Evolutionary conservation across 2,329 filamentous ascomycete genomes (phyloP), one percentile per base, ranked within the genome.

Genomic region (Talaromyces sp.): DNA sequence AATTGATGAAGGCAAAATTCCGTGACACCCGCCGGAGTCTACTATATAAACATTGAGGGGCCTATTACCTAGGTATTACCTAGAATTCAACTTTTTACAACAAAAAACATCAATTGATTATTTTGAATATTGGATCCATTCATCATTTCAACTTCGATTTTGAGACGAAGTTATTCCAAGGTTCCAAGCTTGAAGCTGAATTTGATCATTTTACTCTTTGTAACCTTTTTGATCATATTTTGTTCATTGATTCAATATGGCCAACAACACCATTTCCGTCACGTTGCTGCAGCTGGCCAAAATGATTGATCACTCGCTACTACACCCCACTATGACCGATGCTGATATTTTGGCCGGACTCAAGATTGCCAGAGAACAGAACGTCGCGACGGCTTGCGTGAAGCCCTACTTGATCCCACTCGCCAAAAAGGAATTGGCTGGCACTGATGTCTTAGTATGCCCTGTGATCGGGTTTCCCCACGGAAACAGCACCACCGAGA

Each of bases 301-400:
- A 66, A 65, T 65, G 69, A 85, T 86, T 58, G 83, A 86, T 58
- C 83, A 86, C 66, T 85, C 82, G 11, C 77, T 86, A 14, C 75
- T 86, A 1, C 82, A 85, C 60, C 84, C 84, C 4, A 84, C 82
- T 47, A 78, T 86, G 75, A 85, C 83, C 7, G 82, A 86, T 62
- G 66, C 65, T 14, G 80, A 84, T 1, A 75, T 86, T 45, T 54
- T 74, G 1, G 62, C 70, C 1, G 83, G 82, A 3, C 75, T 86
- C 1, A 59, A 70, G 9, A 75, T 82, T 39, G 70, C 77, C 14
- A 77, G 73, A 47, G 69, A 75, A 14, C 73, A 80, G 68, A 66
- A 72, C 35, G 80, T 85, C 16, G 81, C 81, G 1, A 78, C 82
- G 0, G 83, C 81, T 19, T 86, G 83, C 64, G 65, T 86, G 20